Evolutionary conservation across 2,329 filamentous ascomycete genomes (phyloP).

Genomic region (Xylariaceae sp.): DNA sequence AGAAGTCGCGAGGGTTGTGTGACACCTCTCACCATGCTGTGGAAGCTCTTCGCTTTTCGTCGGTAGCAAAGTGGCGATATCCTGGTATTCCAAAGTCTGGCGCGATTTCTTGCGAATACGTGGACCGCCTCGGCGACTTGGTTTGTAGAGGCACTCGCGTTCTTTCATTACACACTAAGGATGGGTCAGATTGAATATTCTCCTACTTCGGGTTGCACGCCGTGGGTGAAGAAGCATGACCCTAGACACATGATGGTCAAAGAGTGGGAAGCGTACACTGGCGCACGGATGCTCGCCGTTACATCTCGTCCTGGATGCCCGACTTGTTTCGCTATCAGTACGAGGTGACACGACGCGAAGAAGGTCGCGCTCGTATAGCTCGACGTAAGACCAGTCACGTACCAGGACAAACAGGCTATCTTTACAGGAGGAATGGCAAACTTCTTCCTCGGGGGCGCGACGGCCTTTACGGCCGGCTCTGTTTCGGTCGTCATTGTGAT

Average conservation of each 20-base stretch:
- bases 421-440: constrained; percentile 47
- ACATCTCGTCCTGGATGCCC: constrained; percentile 43
- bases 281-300: constrained; percentile 42
- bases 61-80: constrained; percentile 24
- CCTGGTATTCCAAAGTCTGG: constrained; percentile 27
- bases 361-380: constrained; percentile 4
- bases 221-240: constrained; percentile 2
- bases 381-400: constrained; percentile 23
- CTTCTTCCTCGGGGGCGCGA: constrained; percentile 32
- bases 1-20: neutral
- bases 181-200: constrained; percentile 15
- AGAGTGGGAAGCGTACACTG: constrained; percentile 34
- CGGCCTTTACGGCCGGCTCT: constrained; percentile 20
- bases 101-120: constrained; percentile 39
- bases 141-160: constrained; percentile 41
- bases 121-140: constrained; percentile 41
- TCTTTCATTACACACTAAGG: constrained; percentile 36
- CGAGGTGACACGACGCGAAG: constrained; percentile 16
- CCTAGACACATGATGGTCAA: neutral
- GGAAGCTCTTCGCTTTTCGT: constrained; percentile 29
- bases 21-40: constrained; percentile 27
- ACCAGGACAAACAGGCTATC: constrained; percentile 49
- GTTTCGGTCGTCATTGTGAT: constrained; percentile 21
- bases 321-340: constrained; percentile 30
- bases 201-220: constrained; percentile 9